Base-by-base conservation (phyloP, 805 yeast species). In the Torulaspora franciscae region DNA sequence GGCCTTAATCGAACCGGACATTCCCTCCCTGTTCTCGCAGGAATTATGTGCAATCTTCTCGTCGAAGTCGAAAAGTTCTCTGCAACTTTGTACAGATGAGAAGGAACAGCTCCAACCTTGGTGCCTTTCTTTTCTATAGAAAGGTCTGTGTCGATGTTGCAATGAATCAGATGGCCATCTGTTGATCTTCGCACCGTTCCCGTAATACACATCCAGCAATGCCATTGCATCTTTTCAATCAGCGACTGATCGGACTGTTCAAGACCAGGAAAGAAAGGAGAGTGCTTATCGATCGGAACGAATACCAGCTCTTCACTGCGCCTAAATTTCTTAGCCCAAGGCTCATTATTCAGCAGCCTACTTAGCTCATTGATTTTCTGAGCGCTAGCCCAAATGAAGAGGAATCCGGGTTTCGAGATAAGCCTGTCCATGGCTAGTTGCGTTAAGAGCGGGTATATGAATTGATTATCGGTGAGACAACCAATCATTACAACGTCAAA, bases 191-290 rank as follows among this genome's bases (percentile, higher is more conserved):
- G 73, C 6, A 90, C 91, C 0, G 97, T 90, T 2, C 97, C 97
- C 2, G 95, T 90, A 42, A 90, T 85, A 55, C 96, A 91, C 96
- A 90, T 89, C 85, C 96, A 85, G 58, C 97, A 90, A 66, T 91
- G 97, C 96, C 96, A 90, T 66, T 85, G 93, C 64, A 85, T 80
- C 47, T 81, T 79, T 48, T 79, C 80, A 44, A 85, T 72, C 22
- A 85, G 60, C 1, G 72, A 54, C 27, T 71, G 70, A 13, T 74
- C 77, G 45, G 74, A 74, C 2, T 67, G 65, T 7, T 74, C 73
- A 32, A 76, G 75, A 2, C 73, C 72, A 0, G 93, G 93, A 50
- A 77, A 81, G 57, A 77, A 80, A 1, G 80, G 79, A 0, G 93
- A 82, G 24, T 75, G 64, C 47, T 75, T 75, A 50, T 80, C 79